Evolutionary conservation across 805 yeast species (phyloP), one percentile per base, ranked within the genome.

Genomic region (Candida nitratophila): DNA sequence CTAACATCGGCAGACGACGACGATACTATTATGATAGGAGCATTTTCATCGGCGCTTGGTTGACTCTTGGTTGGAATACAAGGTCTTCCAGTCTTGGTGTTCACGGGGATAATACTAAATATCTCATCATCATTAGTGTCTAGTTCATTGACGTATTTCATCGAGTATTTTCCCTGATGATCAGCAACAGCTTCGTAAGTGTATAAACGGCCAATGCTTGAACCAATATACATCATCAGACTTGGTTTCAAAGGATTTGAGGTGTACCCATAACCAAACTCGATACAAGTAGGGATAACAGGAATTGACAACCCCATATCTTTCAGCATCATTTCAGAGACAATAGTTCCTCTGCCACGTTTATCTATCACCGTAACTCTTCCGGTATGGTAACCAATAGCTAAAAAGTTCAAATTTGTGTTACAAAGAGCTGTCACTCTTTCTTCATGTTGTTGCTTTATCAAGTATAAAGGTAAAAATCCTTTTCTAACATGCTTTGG

Each of bases 331-430:
- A 64, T 60, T 45, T 69, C 70, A 50, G 64, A 66, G n/a, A 77
- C 76, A 16, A 77, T 76, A 15, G 75, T 62, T 0, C 72, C 71
- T 27, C 77, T 79, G 2, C 86, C 86, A 46, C 96, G 71, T 44
- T 86, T 70, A 63, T 91, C 97, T 46, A 90, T 66, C 0, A 91
- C 79, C 2, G 83, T 63, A 16, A 91, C 48, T 31, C 78, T 71
- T n/a, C 98, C 97, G 14, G 81, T 73, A 39, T 73, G 74, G 59
- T 84, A 88, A 1, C 86, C 95, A 36, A 86, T 68, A 0, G 85
- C 93, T 9, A 84, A 86, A 65, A 93, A 90, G 0, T 96, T 96
- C 40, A 88, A 70, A 49, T 83, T 75, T 47, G 90, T 81, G 60
- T 85, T 76, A 44, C 74, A 71, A 40, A 90, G 48, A 1, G 86